A percentile compares a stretch with the other conserved stretches of the same genome.
phyloP scores from a whole-genome alignment of 1,139 yeast genomes.

The Pichia sp. region DNA sequence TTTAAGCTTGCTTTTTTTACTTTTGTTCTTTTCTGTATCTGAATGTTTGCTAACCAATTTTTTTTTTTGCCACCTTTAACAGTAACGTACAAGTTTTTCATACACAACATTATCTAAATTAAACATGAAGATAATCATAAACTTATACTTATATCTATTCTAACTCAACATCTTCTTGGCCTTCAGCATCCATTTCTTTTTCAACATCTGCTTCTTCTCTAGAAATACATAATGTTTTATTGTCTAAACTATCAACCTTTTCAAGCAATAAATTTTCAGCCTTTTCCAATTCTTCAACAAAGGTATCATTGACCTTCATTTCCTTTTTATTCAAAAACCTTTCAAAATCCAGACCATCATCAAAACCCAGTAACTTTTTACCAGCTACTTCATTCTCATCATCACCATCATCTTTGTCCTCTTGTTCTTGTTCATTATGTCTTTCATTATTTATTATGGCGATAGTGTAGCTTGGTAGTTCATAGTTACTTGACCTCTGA shows the following conservation, averaged over 20 bases:
- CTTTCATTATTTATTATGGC: slow-evolving; percentile 6
- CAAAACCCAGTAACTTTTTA: slow-evolving; percentile 22
- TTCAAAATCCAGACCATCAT: slow-evolving; percentile 22
- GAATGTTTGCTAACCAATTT: slow-evolving; percentile 3
- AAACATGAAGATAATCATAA: neutral
- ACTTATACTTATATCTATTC: neutral
- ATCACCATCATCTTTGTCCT: neutral
- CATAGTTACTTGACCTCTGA: slow-evolving; percentile 9
- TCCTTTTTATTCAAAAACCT: slow-evolving; percentile 15
- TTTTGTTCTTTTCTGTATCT: neutral
- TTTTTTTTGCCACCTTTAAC: neutral
- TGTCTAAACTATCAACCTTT: neutral
- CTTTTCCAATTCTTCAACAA: slow-evolving; percentile 7
- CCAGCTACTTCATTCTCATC: no score
- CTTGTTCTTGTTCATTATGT: neutral
- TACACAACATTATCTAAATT: neutral
- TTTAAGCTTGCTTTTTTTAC: neutral
- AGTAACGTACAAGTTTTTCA: neutral
- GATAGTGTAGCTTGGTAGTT: slow-evolving; percentile 16
- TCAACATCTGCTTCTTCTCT: slow-evolving; percentile 9
- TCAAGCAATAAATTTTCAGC: neutral
- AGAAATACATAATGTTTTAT: neutral
- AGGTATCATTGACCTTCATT: slow-evolving; percentile 1
- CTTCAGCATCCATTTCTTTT: slow-evolving; percentile 4
- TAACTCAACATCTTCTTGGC: neutral